phyloP scores from a whole-genome alignment of 2,329 filamentous ascomycete genomes.

The Phialocephala sp. region DNA sequence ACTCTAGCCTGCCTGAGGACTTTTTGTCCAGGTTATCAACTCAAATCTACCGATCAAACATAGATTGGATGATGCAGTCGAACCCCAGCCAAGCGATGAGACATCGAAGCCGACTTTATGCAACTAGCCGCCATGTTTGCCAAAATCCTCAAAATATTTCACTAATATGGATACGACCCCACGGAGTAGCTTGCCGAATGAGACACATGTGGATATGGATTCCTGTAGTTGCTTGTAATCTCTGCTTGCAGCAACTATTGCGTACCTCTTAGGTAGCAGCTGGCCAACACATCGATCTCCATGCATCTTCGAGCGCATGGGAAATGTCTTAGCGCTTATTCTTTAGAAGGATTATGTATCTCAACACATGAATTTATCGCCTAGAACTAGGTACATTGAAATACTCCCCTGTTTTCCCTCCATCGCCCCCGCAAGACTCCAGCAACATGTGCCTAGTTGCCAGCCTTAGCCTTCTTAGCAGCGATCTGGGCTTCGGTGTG shows the following conservation, averaged over 20 bases:
- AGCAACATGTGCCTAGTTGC: conserved; percentile 2
- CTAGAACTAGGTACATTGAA: conserved; percentile 13
- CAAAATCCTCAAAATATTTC: no score
- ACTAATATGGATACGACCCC: no score
- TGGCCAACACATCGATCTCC: no score
- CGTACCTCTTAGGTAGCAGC: neutral
- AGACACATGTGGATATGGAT: neutral
- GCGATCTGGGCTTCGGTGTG: conserved; percentile 37
- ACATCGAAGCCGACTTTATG: no score
- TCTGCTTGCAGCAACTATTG: neutral
- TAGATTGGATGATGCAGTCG: no score
- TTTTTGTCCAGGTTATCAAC: no score
- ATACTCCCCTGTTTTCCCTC: neutral
- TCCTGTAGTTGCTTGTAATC: neutral
- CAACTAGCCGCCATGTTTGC: no score
- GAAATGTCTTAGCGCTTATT: neutral
- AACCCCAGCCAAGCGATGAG: no score
- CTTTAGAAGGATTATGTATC: neutral
- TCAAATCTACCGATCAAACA: no score
- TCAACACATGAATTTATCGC: neutral
- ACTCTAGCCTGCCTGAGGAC: no score
- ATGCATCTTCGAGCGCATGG: neutral
- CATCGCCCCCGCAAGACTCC: neutral
- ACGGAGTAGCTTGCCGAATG: no score
- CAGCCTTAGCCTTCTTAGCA: conserved; percentile 30